phyloP scores from a whole-genome alignment of 1,139 yeast species.

The Chernovozyma sophiae-reginae region DNA sequence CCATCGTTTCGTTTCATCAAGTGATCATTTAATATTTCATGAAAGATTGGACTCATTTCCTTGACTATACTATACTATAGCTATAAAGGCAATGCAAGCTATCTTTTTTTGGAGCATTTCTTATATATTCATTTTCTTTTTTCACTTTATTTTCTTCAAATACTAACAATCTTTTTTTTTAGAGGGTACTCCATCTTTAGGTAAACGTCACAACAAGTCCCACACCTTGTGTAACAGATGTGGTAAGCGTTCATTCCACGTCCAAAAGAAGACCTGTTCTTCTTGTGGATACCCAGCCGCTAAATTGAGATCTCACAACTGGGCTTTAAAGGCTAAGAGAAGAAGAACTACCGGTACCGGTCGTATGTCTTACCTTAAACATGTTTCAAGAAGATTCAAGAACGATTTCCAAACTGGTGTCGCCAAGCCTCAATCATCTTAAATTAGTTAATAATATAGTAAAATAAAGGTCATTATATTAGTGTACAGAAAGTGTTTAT shows the following conservation, averaged over 20 bases:
- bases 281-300: conserved; percentile 99
- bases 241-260: conserved; percentile 98
- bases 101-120: too few species aligned
- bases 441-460: conserved; percentile 16
- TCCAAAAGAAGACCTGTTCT: conserved; percentile 98
- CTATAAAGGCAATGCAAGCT: too few species aligned
- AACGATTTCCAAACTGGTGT: conserved; percentile 96
- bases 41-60: too few species aligned
- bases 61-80: too few species aligned
- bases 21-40: too few species aligned
- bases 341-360: conserved; percentile 99
- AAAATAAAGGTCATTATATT: conserved; percentile 10
- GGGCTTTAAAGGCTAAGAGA: conserved; percentile 99
- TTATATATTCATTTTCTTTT: conserved; percentile 11
- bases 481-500: too few species aligned
- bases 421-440: conserved; percentile 54
- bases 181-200: conserved; percentile 99
- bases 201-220: conserved; percentile 99
- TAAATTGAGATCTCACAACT: conserved; percentile 97
- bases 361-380: conserved; percentile 98
- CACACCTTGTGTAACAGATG: conserved; percentile 99
- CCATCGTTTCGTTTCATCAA: too few species aligned
- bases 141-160: conserved; percentile 7
- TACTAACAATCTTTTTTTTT: conserved; percentile 12
- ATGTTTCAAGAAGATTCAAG: conserved; percentile 96